Conservation (phyloP, 495 filamentous ascomycete species). For the Daldinia grandis region DNA sequence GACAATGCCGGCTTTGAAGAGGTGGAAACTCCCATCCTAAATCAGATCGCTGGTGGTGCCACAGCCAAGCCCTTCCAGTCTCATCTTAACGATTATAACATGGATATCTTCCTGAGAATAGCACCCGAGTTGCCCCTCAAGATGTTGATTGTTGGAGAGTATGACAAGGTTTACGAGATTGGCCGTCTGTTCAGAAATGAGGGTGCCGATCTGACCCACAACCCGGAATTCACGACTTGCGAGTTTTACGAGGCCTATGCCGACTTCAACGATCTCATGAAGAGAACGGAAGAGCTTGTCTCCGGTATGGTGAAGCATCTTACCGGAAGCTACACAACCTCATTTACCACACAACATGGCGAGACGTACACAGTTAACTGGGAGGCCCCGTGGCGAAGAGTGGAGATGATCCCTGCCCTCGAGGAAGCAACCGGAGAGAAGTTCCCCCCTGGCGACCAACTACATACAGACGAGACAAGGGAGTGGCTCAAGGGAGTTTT, state of each 20-base stretch:
- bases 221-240: conserved; percentile 97
- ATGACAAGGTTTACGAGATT: conserved; percentile 92
- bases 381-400: conserved; percentile 89
- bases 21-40: conserved; percentile 99
- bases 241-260: conserved; percentile 98
- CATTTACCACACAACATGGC: conserved; percentile 80
- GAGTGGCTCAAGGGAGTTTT: conserved; percentile 84
- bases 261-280: conserved; percentile 92
- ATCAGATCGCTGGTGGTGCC: conserved; percentile 91
- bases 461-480: conserved; percentile 87
- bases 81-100: conserved; percentile 91
- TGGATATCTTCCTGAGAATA: conserved; percentile 92
- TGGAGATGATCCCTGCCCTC: conserved; percentile 96
- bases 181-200: conserved; percentile 95
- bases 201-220: conserved; percentile 95
- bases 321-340: conserved; percentile 84
- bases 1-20: conserved; percentile 86
- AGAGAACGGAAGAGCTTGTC: conserved; percentile 92
- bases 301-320: conserved; percentile 90
- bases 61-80: conserved; percentile 96
- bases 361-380: conserved; percentile 92
- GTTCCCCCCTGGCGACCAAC: conserved; percentile 87
- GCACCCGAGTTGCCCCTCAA: conserved; percentile 97
- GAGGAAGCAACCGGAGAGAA: conserved; percentile 90
- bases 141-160: conserved; percentile 91